Percentiles rank a stretch among this genome's conserved stretches.
Evolutionary conservation across 495 filamentous ascomycete species (phyloP).

Genomic region (Chaetomium cochliodes): DNA sequence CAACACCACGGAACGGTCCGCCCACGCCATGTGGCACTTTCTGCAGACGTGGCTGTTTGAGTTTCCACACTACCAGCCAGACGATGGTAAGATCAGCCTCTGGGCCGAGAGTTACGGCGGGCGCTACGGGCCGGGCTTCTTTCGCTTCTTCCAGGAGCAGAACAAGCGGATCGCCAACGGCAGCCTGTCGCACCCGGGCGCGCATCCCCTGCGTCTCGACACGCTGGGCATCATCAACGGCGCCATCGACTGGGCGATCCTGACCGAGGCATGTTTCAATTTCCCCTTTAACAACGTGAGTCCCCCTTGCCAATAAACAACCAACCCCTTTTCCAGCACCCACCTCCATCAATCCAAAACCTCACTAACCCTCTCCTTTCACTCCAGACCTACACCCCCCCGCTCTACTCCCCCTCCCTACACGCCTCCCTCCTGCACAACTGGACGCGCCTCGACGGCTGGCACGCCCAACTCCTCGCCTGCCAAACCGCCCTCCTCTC

Average conservation of each 20-base stretch:
- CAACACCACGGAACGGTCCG: constrained; percentile 62
- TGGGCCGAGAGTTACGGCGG: constrained; percentile 63
- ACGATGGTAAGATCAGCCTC: constrained; percentile 48
- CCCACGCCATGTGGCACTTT: constrained; percentile 64
- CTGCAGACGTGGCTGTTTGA: constrained; percentile 58
- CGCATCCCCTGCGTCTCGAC: constrained; percentile 51
- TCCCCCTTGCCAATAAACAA: neutral
- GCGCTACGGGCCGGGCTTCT: constrained; percentile 60
- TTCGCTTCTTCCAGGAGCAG: constrained; percentile 57
- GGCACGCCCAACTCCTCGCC: neutral
- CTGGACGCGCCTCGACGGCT: neutral
- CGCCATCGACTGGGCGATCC: constrained; percentile 56
- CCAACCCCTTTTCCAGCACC: neutral
- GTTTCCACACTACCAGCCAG: constrained; percentile 60
- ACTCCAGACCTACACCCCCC: neutral
- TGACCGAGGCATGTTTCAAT: neutral
- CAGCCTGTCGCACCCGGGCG: constrained; percentile 32
- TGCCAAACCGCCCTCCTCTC: neutral
- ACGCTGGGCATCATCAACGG: constrained; percentile 65
- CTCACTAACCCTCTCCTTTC: too few species aligned
- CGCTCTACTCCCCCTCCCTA: neutral
- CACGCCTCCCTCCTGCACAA: neutral
- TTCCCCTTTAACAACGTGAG: constrained; percentile 8
- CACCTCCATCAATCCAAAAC: too few species aligned
- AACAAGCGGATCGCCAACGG: constrained; percentile 40